These are phyloP conservation scores for Saturnispora ahearnii DNA, from an alignment of 805 yeast genomes.

Conservation along the genomic window DNA sequence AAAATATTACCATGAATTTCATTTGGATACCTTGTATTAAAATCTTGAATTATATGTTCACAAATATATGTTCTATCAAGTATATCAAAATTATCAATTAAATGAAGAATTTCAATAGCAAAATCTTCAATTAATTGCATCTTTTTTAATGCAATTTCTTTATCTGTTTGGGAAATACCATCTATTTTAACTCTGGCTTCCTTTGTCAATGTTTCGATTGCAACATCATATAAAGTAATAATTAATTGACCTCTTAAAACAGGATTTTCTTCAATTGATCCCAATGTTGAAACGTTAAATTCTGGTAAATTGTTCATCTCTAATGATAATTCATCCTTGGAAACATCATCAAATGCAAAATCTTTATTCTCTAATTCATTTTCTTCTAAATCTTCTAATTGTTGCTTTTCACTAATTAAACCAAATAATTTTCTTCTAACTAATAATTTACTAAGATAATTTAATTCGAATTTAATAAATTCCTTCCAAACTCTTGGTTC, in stretches of 20 bases:
- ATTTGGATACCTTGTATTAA: slow-evolving; percentile 35
- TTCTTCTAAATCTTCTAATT: slow-evolving; percentile 36
- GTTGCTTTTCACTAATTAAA: slow-evolving; percentile 64
- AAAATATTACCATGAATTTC: slow-evolving; percentile 33
- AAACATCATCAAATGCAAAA: slow-evolving; percentile 19
- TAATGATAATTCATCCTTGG: slow-evolving; percentile 44
- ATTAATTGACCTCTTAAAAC: slow-evolving; percentile 70
- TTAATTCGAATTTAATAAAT: slow-evolving; percentile 80
- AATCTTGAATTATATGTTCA: slow-evolving; percentile 50
- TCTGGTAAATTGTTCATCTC: slow-evolving; percentile 69
- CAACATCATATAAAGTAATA: slow-evolving; percentile 59
- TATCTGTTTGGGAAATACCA: slow-evolving; percentile 33
- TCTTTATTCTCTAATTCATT: slow-evolving; percentile 28
- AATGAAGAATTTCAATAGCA: slow-evolving; percentile 34
- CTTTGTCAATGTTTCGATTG: slow-evolving; percentile 39
- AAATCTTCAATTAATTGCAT: slow-evolving; percentile 13
- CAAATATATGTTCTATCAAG: slow-evolving; percentile 62
- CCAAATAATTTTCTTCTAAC: slow-evolving; percentile 80
- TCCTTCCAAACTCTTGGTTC: slow-evolving; percentile 68
- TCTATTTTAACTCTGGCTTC: slow-evolving; percentile 14
- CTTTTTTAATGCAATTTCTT: slow-evolving; percentile 7
- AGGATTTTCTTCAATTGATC: slow-evolving; percentile 76
- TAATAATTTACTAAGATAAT: slow-evolving; percentile 73
- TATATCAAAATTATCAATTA: slow-evolving; percentile 63
- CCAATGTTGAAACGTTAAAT: slow-evolving; percentile 76